Evolutionary conservation across 2,329 filamentous ascomycete genomes (phyloP).

Genomic region (Diaporthe citriasiana): DNA sequence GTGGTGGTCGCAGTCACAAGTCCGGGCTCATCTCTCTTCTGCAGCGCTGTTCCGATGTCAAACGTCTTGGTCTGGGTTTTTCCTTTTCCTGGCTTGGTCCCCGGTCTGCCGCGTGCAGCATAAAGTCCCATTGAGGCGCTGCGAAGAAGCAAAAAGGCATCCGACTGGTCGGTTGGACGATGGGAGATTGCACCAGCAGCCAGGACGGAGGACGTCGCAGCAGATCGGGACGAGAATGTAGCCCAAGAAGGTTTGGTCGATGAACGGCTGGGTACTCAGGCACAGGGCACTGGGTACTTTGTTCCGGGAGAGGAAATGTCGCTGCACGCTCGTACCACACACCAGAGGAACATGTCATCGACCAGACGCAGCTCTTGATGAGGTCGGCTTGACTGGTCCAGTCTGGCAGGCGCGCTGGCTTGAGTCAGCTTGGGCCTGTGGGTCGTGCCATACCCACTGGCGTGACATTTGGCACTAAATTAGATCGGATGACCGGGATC

Average conservation of each 20-base stretch:
- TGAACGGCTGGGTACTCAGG: neutral
- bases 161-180: slow-evolving; percentile 28
- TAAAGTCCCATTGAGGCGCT: slow-evolving; percentile 24
- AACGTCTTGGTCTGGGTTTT: neutral
- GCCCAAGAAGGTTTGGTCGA: slow-evolving; percentile 19
- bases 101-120: slow-evolving; percentile 22
- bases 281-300: slow-evolving; percentile 2
- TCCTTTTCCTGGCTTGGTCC: slow-evolving; percentile 15
- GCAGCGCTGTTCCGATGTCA: slow-evolving; percentile 14
- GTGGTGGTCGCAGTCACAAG: slow-evolving; percentile 34
- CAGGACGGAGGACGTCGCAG: slow-evolving; percentile 5
- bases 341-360: slow-evolving; percentile 15
- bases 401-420: neutral
- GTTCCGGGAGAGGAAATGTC: neutral
- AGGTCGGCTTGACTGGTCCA: neutral
- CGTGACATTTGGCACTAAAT: slow-evolving; percentile 33
- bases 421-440: slow-evolving; percentile 30
- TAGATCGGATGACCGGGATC: slow-evolving; percentile 33
- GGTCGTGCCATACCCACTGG: slow-evolving; percentile 20
- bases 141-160: slow-evolving; percentile 24
- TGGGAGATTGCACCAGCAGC: slow-evolving; percentile 36
- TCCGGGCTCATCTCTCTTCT: slow-evolving; percentile 29
- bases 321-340: neutral
- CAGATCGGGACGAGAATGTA: slow-evolving; percentile 27
- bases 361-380: slow-evolving; percentile 17